Percentiles rank a stretch among this genome's conserved stretches.
These are phyloP conservation scores for Stevia rebaudiana DNA, from an alignment of 140 eudicot genomes.

Conservation along the genomic window DNA sequence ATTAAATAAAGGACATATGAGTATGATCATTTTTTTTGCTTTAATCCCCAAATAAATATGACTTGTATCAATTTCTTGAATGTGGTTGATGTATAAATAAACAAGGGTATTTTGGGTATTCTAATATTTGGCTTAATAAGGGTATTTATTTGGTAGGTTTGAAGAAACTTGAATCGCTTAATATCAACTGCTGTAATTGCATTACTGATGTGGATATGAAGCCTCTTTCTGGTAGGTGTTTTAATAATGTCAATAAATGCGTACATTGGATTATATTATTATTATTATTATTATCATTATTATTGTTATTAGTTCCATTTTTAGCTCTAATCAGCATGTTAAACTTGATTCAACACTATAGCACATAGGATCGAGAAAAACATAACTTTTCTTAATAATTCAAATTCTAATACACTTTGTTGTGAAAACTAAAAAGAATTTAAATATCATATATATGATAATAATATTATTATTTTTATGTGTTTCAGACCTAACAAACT, in stretches of 20 bases:
- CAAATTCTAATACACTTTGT: background rate
- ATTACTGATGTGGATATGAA: constrained; percentile 83
- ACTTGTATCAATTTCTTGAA: background rate
- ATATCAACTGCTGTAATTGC: constrained; percentile 89
- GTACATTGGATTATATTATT: background rate
- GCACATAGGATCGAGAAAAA: background rate
- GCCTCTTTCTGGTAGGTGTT: constrained; percentile 62
- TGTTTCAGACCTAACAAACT: constrained; percentile 58
- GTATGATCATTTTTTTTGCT: background rate
- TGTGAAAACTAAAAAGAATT: background rate
- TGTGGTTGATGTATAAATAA: background rate
- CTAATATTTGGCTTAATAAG: constrained; percentile 17
- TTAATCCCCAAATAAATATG: background rate
- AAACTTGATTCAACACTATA: background rate
- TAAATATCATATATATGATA: background rate
- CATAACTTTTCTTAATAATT: background rate
- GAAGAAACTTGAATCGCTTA: constrained; percentile 74
- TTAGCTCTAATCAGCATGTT: background rate
- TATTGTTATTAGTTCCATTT: background rate
- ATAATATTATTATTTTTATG: background rate
- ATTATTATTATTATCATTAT: no score
- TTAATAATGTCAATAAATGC: background rate
- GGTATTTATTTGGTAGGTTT: constrained; percentile 46
- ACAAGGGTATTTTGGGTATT: background rate
- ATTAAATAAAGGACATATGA: background rate